Percentiles rank a stretch among this genome's conserved stretches.
phyloP scores from a whole-genome alignment of 768 basidiomycete species.

The Sistotremastrum niveocremeum region DNA sequence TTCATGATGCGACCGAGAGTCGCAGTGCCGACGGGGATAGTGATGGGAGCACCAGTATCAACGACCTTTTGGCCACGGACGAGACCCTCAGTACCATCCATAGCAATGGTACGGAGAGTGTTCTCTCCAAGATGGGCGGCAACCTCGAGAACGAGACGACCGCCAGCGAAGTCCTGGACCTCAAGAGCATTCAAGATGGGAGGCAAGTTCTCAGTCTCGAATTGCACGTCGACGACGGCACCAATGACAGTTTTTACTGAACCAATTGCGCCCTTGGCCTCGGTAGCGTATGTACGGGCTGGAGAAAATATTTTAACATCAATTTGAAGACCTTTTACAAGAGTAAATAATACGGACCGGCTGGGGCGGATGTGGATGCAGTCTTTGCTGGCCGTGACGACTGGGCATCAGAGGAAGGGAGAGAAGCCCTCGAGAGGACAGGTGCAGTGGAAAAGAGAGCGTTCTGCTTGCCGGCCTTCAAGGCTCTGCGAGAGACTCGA shows the following conservation, averaged over 20 bases:
- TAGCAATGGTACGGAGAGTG: conserved; percentile 98
- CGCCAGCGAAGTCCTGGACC: conserved; percentile 86
- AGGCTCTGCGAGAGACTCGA: conserved; percentile 76
- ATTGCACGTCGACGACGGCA: conserved; percentile 99
- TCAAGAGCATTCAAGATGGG: conserved; percentile 99
- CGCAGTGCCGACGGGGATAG: conserved; percentile 87
- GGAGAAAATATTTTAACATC: conserved; percentile 4
- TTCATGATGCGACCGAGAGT: conserved; percentile 99
- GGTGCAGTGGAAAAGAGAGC: conserved; percentile 74
- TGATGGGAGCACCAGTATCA: conserved; percentile 94
- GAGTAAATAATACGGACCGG: conserved; percentile 31
- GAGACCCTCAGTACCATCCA: conserved; percentile 99
- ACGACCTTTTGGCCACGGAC: conserved; percentile 96
- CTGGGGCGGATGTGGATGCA: conserved; percentile 30
- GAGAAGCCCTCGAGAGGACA: conserved; percentile 37
- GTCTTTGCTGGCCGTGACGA: conserved; percentile 28
- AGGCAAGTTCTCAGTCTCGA: conserved; percentile 87
- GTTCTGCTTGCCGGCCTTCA: conserved; percentile 60
- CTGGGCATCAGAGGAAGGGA: conserved; percentile 21
- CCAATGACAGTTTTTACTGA: conserved; percentile 98
- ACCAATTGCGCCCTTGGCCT: conserved; percentile 61
- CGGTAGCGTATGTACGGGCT: conserved; percentile 87
- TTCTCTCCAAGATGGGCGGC: conserved; percentile 98
- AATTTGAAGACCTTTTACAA: background rate
- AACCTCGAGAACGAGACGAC: conserved; percentile 97